Evolutionary conservation across 164 flowering plant species (phyloP).

Genomic region (Annona squamosa): DNA sequence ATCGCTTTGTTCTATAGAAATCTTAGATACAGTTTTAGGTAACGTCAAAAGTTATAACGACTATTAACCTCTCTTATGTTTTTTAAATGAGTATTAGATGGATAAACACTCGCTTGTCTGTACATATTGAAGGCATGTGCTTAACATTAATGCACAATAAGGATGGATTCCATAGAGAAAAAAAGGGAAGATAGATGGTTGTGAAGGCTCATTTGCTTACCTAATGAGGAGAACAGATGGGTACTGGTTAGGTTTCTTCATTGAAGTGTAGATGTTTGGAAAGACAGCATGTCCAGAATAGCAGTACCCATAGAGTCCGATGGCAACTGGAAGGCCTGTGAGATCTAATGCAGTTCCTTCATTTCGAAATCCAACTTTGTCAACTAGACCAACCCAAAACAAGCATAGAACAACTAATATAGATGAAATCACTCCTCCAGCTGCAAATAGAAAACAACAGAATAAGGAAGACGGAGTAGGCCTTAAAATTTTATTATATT

Average conservation of each 20-base stretch:
- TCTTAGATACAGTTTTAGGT: no score
- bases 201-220: slow-evolving; percentile 24
- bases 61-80: no score
- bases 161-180: neutral
- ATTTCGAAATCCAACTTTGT: slow-evolving; percentile 52
- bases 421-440: slow-evolving; percentile 95
- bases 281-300: slow-evolving; percentile 97
- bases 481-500: no score
- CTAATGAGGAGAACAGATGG: slow-evolving; percentile 63
- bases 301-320: slow-evolving; percentile 94
- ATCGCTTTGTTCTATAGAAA: no score
- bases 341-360: slow-evolving; percentile 57
- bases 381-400: slow-evolving; percentile 85
- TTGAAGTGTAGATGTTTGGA: slow-evolving; percentile 93
- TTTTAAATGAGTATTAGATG: no score
- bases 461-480: neutral
- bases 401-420: slow-evolving; percentile 65
- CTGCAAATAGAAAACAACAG: slow-evolving; percentile 25
- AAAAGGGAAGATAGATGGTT: neutral
- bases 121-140: neutral
- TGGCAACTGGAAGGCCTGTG: slow-evolving; percentile 75
- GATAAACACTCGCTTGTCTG: neutral
- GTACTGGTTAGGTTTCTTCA: slow-evolving; percentile 71
- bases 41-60: no score
- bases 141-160: neutral